Percentiles rank a stretch among this genome's conserved stretches.
phyloP scores from a whole-genome alignment of 495 filamentous ascomycete species.

The Arthonia radiata region DNA sequence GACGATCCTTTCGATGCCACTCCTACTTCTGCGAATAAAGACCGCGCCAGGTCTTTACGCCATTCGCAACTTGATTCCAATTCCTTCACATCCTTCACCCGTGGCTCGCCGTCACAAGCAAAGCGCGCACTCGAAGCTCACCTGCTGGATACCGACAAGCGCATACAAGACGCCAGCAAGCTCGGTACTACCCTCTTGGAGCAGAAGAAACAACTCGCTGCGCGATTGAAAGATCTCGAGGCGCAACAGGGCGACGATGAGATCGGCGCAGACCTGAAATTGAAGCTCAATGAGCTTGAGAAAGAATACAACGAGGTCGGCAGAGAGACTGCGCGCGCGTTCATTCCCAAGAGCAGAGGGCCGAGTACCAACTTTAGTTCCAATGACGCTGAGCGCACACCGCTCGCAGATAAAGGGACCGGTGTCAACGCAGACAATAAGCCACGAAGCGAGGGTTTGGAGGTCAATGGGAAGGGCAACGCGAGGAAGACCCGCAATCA shows the following conservation, averaged over 20 bases:
- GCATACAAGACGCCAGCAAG: slow-evolving; percentile 74
- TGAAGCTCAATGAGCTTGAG: slow-evolving; percentile 67
- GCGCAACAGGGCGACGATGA: slow-evolving; percentile 48
- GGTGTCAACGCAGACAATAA: no score
- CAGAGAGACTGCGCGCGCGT: slow-evolving; percentile 65
- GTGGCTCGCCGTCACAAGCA: slow-evolving; percentile 58
- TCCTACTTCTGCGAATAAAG: no score
- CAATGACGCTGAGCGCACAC: no score
- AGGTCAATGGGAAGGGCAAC: slow-evolving; percentile 43
- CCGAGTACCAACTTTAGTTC: slow-evolving; percentile 34
- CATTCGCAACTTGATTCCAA: slow-evolving; percentile 59
- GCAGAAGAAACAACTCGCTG: slow-evolving; percentile 57
- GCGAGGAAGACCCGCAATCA: slow-evolving; percentile 76
- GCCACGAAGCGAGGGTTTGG: no score
- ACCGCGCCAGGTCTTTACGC: no score
- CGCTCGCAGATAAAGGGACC: no score
- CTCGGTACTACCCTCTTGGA: slow-evolving; percentile 64
- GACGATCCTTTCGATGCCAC: no score
- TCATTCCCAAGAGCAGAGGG: slow-evolving; percentile 61
- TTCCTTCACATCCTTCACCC: slow-evolving; percentile 49
- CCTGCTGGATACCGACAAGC: slow-evolving; percentile 66
- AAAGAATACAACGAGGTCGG: slow-evolving; percentile 90
- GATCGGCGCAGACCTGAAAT: slow-evolving; percentile 58
- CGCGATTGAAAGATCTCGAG: slow-evolving; percentile 63
- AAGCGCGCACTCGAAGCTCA: slow-evolving; percentile 78